Evolutionary conservation across 2,329 filamentous ascomycete genomes (phyloP), one percentile per base, ranked within the genome.

Genomic region (Diplodia corticola): DNA sequence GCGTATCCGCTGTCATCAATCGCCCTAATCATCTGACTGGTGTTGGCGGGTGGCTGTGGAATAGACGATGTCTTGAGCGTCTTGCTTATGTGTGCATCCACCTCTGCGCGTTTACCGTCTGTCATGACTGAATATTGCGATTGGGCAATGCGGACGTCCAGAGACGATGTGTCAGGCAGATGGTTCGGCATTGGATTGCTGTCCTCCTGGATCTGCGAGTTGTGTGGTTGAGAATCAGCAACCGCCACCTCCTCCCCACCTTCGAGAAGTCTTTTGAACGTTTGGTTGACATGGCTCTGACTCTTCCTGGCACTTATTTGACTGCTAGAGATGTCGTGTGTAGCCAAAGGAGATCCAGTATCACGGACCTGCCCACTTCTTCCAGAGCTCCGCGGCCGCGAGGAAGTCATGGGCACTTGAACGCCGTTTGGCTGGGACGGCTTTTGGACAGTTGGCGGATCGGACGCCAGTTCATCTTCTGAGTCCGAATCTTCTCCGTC

Each of bases 211-310:
- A 68, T 69, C 55, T 59, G 64, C 17, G 68, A 69, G 17, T 70
- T 69, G 10, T 76, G 73, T 12, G 79, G 79, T 64, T 83, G 81
- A 17, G 81, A 83, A 66, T 83, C 78, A 66, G 80, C 80, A 20
- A 83, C 74, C 9, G 80, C 78, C 24, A 79, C 75, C 13, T 61
- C 63, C n/a, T 67, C 63, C 9, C 24, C 51, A 5, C n/a, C 44
- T 40, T 46, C 57, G 15, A 46, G 24, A 12, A 35, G 49, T 30
- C 15, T 48, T 44, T 49, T 64, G 17, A 53, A 63, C 17, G 46
- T 65, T 51, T n/a, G 22, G 44, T 26, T 60, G 15, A 33, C 9
- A 26, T 59, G 54, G 13, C 26, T 30, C 17, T 57, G 63, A 9
- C 44, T 57, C 35, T 48, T 65, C 20, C 28, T 57, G 33, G 30